phyloP scores from a whole-genome alignment of 2,329 filamentous ascomycete species.

The Talaromyces sp. region DNA sequence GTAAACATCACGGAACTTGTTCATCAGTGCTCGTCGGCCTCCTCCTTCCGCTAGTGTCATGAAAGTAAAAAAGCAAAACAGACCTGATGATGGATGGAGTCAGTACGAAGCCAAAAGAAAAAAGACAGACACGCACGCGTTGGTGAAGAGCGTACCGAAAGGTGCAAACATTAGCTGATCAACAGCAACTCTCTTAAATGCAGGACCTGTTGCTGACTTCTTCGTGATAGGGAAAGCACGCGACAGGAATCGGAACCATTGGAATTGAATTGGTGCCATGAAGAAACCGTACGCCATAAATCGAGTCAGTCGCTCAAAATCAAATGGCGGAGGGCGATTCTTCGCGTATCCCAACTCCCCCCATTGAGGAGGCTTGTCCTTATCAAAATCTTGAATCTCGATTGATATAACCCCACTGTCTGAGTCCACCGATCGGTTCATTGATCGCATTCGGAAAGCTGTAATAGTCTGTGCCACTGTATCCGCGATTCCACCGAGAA shows the following conservation, averaged over 20 bases:
- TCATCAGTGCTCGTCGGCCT: conserved; percentile 67
- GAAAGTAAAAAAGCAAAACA: conserved; percentile 85
- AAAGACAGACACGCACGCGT: not conserved
- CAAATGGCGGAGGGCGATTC: conserved; percentile 71
- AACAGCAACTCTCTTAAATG: conserved; percentile 82
- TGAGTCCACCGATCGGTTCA: conserved; percentile 50
- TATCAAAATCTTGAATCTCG: conserved; percentile 82
- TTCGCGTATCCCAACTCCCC: conserved; percentile 62
- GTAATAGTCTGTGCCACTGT: conserved; percentile 93
- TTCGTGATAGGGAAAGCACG: conserved; percentile 79
- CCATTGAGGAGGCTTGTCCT: conserved; percentile 64
- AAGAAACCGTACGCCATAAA: conserved; percentile 98
- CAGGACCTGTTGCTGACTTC: conserved; percentile 65
- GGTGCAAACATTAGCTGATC: conserved; percentile 94
- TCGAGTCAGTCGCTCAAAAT: conserved; percentile 87
- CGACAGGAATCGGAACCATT: conserved; percentile 88
- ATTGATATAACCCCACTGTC: conserved; percentile 70
- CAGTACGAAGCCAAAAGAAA: not conserved
- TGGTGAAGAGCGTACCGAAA: conserved; percentile 54
- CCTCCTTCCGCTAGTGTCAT: conserved; percentile 97
- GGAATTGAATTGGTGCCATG: conserved; percentile 92
- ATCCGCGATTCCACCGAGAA: conserved; percentile 91
- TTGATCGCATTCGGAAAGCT: conserved; percentile 60
- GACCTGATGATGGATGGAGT: conserved; percentile 44
- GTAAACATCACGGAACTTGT: conserved; percentile 92